These are phyloP conservation scores for Phaeotremella skinneri DNA, from an alignment of 768 basidiomycete genomes.

Conservation along the genomic window DNA sequence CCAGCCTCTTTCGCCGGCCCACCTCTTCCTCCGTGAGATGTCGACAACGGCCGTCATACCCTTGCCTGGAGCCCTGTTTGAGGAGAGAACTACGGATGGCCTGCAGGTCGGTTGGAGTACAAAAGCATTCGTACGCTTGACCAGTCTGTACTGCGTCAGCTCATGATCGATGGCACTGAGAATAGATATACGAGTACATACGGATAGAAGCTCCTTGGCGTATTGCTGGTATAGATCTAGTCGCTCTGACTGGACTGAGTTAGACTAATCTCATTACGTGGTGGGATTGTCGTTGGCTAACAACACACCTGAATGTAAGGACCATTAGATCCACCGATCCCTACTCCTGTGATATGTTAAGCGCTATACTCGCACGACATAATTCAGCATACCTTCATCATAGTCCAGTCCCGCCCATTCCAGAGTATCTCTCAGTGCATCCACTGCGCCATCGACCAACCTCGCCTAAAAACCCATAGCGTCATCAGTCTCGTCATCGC, in stretches of 20 bases:
- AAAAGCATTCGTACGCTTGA: slow-evolving; percentile 94
- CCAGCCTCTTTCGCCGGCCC: slow-evolving; percentile 66
- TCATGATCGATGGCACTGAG: background rate
- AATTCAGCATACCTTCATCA: slow-evolving; percentile 69
- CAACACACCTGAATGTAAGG: slow-evolving; percentile 86
- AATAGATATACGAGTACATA: slow-evolving; percentile 49
- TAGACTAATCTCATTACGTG: slow-evolving; percentile 1
- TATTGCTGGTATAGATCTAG: slow-evolving; percentile 78
- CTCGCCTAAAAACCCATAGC: slow-evolving; percentile 61
- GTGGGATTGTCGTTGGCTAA: background rate
- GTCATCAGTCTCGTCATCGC: too few species aligned
- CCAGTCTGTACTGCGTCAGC: slow-evolving; percentile 60
- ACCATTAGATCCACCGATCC: slow-evolving; percentile 67
- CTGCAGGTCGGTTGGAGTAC: slow-evolving; percentile 68
- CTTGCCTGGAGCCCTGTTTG: slow-evolving; percentile 67
- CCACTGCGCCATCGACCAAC: slow-evolving; percentile 77
- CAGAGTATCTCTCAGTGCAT: slow-evolving; percentile 70
- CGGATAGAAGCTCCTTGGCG: slow-evolving; percentile 71
- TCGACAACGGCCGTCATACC: slow-evolving; percentile 85
- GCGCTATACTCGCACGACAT: background rate
- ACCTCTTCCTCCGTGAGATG: slow-evolving; percentile 84
- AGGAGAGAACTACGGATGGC: slow-evolving; percentile 69
- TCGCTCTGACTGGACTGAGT: slow-evolving; percentile 69
- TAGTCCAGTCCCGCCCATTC: slow-evolving; percentile 89
- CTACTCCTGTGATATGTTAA: slow-evolving; percentile 62